Conservation (phyloP, 257 asterid genomes). For the Salvia hispanica region DNA sequence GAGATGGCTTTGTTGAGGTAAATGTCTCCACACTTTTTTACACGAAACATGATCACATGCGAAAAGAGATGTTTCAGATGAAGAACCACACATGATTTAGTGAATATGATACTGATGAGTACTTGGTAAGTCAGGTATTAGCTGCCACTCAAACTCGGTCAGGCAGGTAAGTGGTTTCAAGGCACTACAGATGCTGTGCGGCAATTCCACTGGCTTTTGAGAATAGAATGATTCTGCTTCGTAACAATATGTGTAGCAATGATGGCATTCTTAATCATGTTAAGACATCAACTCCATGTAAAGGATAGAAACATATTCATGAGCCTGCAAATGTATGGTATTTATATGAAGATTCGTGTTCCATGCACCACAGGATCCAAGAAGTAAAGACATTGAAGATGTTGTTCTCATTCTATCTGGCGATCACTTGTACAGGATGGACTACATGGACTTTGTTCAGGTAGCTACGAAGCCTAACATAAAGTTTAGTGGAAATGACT, state of each 20-base stretch:
- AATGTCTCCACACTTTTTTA: not conserved
- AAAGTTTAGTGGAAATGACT: not conserved
- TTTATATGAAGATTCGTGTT: not conserved
- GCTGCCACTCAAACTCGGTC: slow-evolving; percentile 98
- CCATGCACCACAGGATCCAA: slow-evolving; percentile 63
- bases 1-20: slow-evolving; percentile 96
- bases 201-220: slow-evolving; percentile 97
- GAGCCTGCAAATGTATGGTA: not conserved
- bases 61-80: not conserved
- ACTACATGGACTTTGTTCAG: slow-evolving; percentile 92
- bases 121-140: slow-evolving; percentile 57
- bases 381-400: slow-evolving; percentile 93
- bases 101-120: slow-evolving; percentile 24
- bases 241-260: not conserved
- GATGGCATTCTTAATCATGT: not conserved
- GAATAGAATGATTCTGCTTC: slow-evolving; percentile 47
- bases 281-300: not conserved
- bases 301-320: too few relatives aligned
- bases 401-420: slow-evolving; percentile 96
- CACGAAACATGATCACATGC: too few relatives aligned
- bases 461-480: slow-evolving; percentile 35
- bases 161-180: slow-evolving; percentile 93
- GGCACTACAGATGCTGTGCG: slow-evolving; percentile 98
- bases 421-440: slow-evolving; percentile 98
- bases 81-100: slow-evolving; percentile 7